These are phyloP conservation scores for Erythrophleum ivorense DNA, from an alignment of 331 rosid species.

Conservation along the genomic window DNA sequence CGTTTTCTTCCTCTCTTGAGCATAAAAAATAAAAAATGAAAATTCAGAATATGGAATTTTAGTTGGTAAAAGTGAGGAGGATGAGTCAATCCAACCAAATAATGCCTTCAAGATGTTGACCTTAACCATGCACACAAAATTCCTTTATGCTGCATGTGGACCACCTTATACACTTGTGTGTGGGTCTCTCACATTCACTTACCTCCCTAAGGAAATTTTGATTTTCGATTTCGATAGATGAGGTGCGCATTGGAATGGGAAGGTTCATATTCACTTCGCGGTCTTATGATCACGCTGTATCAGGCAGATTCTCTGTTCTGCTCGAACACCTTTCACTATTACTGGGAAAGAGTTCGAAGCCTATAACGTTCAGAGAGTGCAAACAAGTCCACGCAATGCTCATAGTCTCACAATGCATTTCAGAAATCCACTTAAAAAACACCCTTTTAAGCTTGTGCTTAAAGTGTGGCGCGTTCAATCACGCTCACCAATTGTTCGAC, in stretches of 20 bases:
- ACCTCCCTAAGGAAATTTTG: not conserved
- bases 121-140: not conserved
- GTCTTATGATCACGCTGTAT: not conserved
- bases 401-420: slow-evolving; percentile 47
- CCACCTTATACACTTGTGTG: not conserved
- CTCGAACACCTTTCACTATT: slow-evolving; percentile 42
- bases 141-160: not conserved
- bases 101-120: no score
- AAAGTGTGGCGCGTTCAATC: slow-evolving; percentile 42
- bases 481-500: slow-evolving; percentile 54
- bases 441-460: slow-evolving; percentile 47
- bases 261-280: slow-evolving; percentile 6
- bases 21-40: no score
- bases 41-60: no score
- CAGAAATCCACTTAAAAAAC: slow-evolving; percentile 51
- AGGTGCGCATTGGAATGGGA: slow-evolving; percentile 16
- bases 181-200: not conserved
- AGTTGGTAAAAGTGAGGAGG: no score
- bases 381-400: slow-evolving; percentile 59
- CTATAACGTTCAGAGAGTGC: slow-evolving; percentile 45
- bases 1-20: no score
- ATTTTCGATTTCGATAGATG: not conserved
- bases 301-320: slow-evolving; percentile 12
- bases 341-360: slow-evolving; percentile 37
- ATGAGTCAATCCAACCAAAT: no score